These are phyloP conservation scores for Xanthoconium purpureum DNA, from an alignment of 768 basidiomycete genomes.

Conservation along the genomic window DNA sequence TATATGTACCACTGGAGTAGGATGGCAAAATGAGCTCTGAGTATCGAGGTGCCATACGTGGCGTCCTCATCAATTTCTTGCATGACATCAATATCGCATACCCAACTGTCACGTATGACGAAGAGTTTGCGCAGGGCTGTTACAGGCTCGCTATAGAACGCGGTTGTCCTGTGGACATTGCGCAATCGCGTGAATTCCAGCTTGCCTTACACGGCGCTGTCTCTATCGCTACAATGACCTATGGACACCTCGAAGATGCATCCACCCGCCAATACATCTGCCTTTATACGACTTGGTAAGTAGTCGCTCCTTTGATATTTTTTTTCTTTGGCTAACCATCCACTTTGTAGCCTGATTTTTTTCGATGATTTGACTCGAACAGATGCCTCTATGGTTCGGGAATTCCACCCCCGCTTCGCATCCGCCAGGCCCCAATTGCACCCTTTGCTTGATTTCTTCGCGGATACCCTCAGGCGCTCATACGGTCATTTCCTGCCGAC, in stretches of 20 bases:
- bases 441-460: constrained; percentile 1
- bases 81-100: neutral
- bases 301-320: neutral
- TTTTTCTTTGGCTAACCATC: neutral
- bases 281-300: constrained; percentile 3
- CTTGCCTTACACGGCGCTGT: constrained; percentile 1
- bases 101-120: neutral
- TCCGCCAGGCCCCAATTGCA: neutral
- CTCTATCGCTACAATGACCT: constrained; percentile 1
- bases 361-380: constrained; percentile 7
- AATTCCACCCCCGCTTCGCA: constrained; percentile 2
- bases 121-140: constrained; percentile 1
- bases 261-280: constrained; percentile 3
- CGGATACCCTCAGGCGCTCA: neutral
- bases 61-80: constrained; percentile 1
- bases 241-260: neutral
- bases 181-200: constrained; percentile 1
- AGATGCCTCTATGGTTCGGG: neutral
- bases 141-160: neutral
- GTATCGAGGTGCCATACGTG: constrained; percentile 1
- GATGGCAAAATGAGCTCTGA: neutral
- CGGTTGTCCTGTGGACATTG: neutral
- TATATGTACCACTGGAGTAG: neutral
- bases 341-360: neutral
- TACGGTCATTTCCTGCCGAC: constrained; percentile 1